Conservation (phyloP, 2,329 filamentous ascomycete species). For the Talaromyces sp. region DNA sequence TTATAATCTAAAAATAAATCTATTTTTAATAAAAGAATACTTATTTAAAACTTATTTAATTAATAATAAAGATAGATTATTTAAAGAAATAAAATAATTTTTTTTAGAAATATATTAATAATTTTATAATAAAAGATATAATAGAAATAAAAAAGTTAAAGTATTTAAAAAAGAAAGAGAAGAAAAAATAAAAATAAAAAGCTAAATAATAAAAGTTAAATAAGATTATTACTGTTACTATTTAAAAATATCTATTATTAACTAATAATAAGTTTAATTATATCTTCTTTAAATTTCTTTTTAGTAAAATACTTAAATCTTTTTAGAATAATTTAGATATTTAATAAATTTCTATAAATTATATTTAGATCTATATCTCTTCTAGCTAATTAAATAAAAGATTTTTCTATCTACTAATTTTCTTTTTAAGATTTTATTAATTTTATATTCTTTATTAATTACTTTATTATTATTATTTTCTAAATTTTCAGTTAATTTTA, state of each 20-base stretch:
- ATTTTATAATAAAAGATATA: slow-evolving; percentile 1
- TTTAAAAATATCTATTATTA: background rate
- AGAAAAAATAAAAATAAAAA: background rate
- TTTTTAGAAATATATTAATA: background rate
- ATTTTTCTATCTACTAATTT: background rate
- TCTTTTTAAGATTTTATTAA: background rate
- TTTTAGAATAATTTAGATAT: too few relatives aligned
- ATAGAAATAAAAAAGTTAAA: background rate
- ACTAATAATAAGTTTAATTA: too few relatives aligned
- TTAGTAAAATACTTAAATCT: too few relatives aligned
- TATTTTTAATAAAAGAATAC: background rate
- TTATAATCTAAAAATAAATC: background rate
- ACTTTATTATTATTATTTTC: background rate
- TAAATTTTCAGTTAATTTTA: background rate
- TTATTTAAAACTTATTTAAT: slow-evolving; percentile 1
- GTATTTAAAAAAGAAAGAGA: background rate
- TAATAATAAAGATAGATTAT: background rate
- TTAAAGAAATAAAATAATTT: too few relatives aligned
- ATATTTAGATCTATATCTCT: too few relatives aligned
- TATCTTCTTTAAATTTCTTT: too few relatives aligned
- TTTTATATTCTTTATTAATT: background rate
- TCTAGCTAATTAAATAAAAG: too few relatives aligned
- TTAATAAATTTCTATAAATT: too few relatives aligned
- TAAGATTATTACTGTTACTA: background rate
- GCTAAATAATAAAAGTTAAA: background rate